These are phyloP conservation scores for Metarhizium sp. DNA, from an alignment of 2,329 filamentous ascomycete species.

Conservation along the genomic window DNA sequence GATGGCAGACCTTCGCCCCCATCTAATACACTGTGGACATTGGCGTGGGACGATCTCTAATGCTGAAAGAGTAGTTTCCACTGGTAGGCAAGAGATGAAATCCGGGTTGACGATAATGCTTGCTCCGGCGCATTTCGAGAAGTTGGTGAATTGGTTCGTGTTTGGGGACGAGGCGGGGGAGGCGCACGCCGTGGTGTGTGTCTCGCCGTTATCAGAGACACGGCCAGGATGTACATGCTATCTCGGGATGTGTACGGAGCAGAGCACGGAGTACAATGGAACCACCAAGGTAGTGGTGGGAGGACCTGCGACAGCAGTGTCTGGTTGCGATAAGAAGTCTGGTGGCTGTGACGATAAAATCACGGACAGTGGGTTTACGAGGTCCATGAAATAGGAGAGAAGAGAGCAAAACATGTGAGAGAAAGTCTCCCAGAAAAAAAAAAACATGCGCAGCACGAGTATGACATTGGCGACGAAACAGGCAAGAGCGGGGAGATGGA, in stretches of 20 bases:
- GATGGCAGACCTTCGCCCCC: neutral
- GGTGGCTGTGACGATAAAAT: conserved; percentile 4
- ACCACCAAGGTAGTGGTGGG: neutral
- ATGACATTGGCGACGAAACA: neutral
- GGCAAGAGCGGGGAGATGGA: conserved; percentile 1
- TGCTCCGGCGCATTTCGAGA: neutral
- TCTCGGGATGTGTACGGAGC: neutral
- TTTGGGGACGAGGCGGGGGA: neutral
- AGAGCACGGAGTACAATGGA: too few species aligned
- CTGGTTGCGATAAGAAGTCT: conserved; percentile 1
- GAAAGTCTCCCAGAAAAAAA: neutral
- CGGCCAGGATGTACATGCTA: neutral
- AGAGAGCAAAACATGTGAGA: neutral
- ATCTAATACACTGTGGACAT: neutral
- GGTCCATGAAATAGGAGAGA: neutral
- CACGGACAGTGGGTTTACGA: conserved; percentile 1
- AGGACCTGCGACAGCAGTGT: neutral
- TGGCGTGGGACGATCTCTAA: too few species aligned
- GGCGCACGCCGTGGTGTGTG: neutral
- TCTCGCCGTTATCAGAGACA: conserved; percentile 1
- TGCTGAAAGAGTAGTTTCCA: too few species aligned
- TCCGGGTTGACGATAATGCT: neutral
- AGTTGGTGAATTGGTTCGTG: neutral
- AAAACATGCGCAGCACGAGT: neutral
- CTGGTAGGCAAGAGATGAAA: too few species aligned